These are phyloP conservation scores for Lomentospora prolificans DNA, from an alignment of 2,329 filamentous ascomycete species.

Conservation along the genomic window DNA sequence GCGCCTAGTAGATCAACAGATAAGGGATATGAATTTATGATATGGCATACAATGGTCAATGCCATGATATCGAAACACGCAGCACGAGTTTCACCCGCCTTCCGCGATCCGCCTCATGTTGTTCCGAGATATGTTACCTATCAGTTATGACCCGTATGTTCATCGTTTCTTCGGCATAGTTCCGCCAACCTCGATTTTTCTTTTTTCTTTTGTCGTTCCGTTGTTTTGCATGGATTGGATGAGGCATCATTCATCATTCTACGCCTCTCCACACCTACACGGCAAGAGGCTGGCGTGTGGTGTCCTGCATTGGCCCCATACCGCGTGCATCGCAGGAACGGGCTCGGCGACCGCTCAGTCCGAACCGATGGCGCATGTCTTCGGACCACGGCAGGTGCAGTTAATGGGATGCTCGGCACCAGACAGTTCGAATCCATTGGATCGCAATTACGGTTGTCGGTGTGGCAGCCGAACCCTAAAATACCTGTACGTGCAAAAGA, in stretches of 20 bases:
- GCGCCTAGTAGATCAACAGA: constrained; percentile 9
- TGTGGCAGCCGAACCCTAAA: background rate
- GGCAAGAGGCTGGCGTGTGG: too few relatives aligned
- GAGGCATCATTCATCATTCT: too few relatives aligned
- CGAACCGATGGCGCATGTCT: background rate
- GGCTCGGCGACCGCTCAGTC: background rate
- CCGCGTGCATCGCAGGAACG: background rate
- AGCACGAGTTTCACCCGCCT: background rate
- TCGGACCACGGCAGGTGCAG: background rate
- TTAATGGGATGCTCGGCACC: background rate
- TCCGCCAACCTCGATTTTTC: too few relatives aligned
- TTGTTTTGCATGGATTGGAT: too few relatives aligned
- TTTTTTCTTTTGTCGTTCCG: too few relatives aligned
- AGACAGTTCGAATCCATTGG: background rate
- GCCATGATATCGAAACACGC: background rate
- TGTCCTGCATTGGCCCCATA: too few relatives aligned
- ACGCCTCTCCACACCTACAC: too few relatives aligned
- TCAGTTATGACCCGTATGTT: too few relatives aligned
- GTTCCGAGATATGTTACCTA: too few relatives aligned
- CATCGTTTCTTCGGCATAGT: too few relatives aligned
- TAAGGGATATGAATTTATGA: constrained; percentile 10
- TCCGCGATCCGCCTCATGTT: too few relatives aligned
- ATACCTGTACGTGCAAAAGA: background rate
- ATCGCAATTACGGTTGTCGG: background rate
- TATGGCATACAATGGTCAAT: constrained; percentile 6